Percentiles rank a stretch among this genome's conserved stretches.
These are phyloP conservation scores for Pulveroboletus sp. DNA, from an alignment of 768 basidiomycete genomes.

Conservation along the genomic window DNA sequence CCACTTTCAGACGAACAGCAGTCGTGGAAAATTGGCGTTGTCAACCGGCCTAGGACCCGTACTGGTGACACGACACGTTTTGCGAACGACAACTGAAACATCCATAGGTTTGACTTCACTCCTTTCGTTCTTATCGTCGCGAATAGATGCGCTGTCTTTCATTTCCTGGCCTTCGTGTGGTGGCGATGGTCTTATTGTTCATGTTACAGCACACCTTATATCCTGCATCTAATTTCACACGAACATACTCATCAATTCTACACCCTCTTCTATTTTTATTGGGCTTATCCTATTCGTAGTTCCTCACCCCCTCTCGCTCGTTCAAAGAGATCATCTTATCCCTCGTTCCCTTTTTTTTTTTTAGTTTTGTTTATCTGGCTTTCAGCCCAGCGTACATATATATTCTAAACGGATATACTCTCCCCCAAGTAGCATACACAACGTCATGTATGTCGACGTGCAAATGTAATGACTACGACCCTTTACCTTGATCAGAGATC, in stretches of 20 bases:
- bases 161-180: conserved; percentile 14
- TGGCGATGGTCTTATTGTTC: conserved; percentile 8
- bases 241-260: conserved; percentile 5
- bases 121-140: conserved; percentile 8
- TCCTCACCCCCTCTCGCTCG: conserved; percentile 15
- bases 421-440: conserved; percentile 13
- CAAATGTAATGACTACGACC: conserved; percentile 12
- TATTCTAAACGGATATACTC: conserved; percentile 18
- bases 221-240: conserved; percentile 8
- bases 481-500: background rate
- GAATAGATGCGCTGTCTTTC: conserved; percentile 14
- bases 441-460: conserved; percentile 11
- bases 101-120: conserved; percentile 9
- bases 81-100: conserved; percentile 37
- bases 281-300: conserved; percentile 27
- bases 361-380: conserved; percentile 27
- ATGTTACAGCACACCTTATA: conserved; percentile 10
- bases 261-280: conserved; percentile 21
- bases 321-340: conserved; percentile 13
- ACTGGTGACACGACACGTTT: conserved; percentile 66
- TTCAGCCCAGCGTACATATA: conserved; percentile 24
- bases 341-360: conserved; percentile 9
- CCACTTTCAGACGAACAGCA: conserved; percentile 16
- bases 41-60: conserved; percentile 62
- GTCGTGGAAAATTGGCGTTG: conserved; percentile 35